phyloP scores from a whole-genome alignment of 768 basidiomycete genomes.

The Calocybe gangraenosa region DNA sequence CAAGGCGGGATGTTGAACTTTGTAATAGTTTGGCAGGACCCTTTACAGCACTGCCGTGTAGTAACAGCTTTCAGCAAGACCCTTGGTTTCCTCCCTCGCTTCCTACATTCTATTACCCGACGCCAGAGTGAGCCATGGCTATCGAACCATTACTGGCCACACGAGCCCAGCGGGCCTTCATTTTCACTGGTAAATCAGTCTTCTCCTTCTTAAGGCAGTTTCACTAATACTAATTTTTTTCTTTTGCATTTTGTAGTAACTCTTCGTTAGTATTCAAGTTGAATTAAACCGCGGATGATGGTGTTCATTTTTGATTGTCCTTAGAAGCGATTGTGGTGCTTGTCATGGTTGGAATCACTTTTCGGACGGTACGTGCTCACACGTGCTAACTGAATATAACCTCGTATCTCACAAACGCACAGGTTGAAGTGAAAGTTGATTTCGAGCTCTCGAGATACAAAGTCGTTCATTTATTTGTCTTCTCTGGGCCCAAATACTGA shows the following conservation, averaged over 20 bases:
- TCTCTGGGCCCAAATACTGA: not conserved
- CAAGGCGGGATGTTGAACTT: not conserved
- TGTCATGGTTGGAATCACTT: constrained; percentile 69
- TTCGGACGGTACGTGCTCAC: constrained; percentile 47
- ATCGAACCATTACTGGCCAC: constrained; percentile 71
- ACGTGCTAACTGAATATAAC: not conserved
- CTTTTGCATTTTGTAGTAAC: no score
- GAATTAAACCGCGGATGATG: no score
- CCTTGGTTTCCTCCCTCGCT: constrained; percentile 4
- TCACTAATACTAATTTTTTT: no score
- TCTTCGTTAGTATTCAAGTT: constrained; percentile 55
- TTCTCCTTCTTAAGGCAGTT: not conserved
- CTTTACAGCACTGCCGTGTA: no score
- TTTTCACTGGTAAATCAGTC: constrained; percentile 50
- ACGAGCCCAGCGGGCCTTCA: constrained; percentile 67
- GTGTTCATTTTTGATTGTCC: constrained; percentile 3
- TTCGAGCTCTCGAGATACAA: constrained; percentile 46
- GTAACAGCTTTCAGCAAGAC: not conserved
- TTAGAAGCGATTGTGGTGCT: constrained; percentile 75
- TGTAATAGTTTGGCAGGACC: no score
- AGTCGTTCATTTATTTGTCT: constrained; percentile 25
- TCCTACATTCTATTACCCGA: constrained; percentile 2
- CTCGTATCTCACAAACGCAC: constrained; percentile 2
- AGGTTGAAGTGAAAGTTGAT: constrained; percentile 52
- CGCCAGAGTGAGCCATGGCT: constrained; percentile 43